Base-by-base conservation (phyloP, 352 stramenopile genomes). In the Pythium monospermum region DNA sequence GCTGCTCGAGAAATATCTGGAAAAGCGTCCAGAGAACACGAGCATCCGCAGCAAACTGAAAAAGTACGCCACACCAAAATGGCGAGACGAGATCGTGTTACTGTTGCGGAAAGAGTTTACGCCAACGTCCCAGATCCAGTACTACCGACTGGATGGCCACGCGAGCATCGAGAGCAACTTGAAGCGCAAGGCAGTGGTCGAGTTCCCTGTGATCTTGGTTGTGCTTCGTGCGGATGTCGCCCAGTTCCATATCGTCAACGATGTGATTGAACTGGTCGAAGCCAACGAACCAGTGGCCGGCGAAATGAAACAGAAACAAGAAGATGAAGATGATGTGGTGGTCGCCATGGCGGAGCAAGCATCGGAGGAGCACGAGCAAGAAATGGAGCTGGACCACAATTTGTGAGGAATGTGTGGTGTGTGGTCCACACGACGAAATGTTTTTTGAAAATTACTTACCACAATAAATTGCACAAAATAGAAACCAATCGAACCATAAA, bases 71-170 rank as follows among this genome's bases (percentile, higher is more conserved):
- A 64, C 70, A 5, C 21, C 46, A 0, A 58, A 80, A 25, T 92
- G 81, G 81, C 53, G 83, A 19, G 47, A 73, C 19, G 49, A 85
- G 38, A 39, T 89, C 28, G 36, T 76, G 46, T 52, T 94, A 31
- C 51, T 94, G 54, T 57, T 91, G 6, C 72, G 79, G 38, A 91
- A 87, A 61, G 80, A 94, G 61, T 94, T 94, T 39, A 80, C 74
- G 1, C 61, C 69, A 1, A 72, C 79, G 26, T 81, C 75, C 1
- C 59, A 83, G 39, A 70, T 76, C 13, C 74, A 88, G 53, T 94
- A 80, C 64, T 90, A 90, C 54, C 66, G 68, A 15, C 51, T 94
- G 26, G 70, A 91, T 45, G 72, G 78, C 30, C 71, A 63, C n/a
- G 51, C 64, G 28, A 76, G 68, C 7, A 57, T 94, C 13, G 80